A percentile compares a stretch with the other conserved stretches of the same genome.
phyloP scores from a whole-genome alignment of 139 green algal species.

The Raphidocelis subcapitata region DNA sequence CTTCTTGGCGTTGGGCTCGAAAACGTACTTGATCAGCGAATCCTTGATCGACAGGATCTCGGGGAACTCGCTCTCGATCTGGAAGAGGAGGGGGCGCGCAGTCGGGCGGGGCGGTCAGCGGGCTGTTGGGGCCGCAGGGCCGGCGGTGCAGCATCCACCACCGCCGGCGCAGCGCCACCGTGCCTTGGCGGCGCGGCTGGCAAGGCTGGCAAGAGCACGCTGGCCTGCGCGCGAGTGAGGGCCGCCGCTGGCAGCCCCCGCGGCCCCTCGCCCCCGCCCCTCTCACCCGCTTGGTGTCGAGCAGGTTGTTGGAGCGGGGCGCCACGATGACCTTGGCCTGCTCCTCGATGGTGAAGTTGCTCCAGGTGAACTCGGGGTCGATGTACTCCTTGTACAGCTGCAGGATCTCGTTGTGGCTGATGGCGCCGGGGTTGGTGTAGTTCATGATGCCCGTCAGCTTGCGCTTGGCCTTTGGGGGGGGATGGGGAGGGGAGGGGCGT shows the following conservation, averaged over 20 bases:
- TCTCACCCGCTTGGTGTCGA: constrained; percentile 84
- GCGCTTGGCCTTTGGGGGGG: constrained; percentile 77
- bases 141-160: too few relatives aligned
- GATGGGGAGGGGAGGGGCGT: too few relatives aligned
- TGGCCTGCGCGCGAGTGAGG: too few relatives aligned
- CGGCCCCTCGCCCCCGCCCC: too few relatives aligned
- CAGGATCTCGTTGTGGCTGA: constrained; percentile 97
- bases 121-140: too few relatives aligned
- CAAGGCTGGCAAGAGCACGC: too few relatives aligned
- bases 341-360: constrained; percentile 95
- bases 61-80: constrained; percentile 90
- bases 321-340: constrained; percentile 97
- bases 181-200: too few relatives aligned
- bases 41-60: constrained; percentile 86
- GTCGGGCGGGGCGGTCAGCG: too few relatives aligned
- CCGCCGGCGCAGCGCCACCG: too few relatives aligned
- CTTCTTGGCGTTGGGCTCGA: constrained; percentile 62
- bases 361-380: constrained; percentile 92
- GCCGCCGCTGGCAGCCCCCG: too few relatives aligned
- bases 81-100: neutral
- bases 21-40: constrained; percentile 94
- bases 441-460: constrained; percentile 95
- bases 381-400: constrained; percentile 96
- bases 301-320: constrained; percentile 94
- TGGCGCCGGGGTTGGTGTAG: constrained; percentile 96